Evolutionary conservation across 1,284 basidiomycete species (phyloP).

Genomic region (Meripilus lineatus): DNA sequence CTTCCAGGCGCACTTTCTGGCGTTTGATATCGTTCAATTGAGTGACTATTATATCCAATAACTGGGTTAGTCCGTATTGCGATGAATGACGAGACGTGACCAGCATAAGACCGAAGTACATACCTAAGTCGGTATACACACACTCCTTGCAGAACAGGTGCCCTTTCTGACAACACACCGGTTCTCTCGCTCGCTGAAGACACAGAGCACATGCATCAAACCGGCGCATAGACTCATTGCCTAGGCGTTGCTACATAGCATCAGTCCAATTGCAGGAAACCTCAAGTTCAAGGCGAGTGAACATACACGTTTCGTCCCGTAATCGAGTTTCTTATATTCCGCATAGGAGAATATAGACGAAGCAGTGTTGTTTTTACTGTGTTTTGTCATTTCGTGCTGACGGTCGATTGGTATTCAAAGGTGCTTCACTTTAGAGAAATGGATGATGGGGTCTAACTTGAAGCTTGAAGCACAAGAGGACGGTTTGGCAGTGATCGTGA

Average conservation of each 20-base stretch:
- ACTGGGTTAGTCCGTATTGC: too few relatives aligned
- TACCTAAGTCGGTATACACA: conserved; percentile 70
- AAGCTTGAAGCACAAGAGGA: conserved; percentile 17
- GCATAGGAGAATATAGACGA: conserved; percentile 85
- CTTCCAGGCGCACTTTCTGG: conserved; percentile 73
- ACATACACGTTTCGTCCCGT: conserved; percentile 71
- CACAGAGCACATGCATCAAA: conserved; percentile 88
- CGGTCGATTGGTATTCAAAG: too few relatives aligned
- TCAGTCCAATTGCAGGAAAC: conserved; percentile 14
- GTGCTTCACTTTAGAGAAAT: too few relatives aligned
- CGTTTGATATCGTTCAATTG: conserved; percentile 89
- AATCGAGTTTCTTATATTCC: conserved; percentile 78
- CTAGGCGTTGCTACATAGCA: conserved; percentile 71
- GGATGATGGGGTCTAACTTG: too few relatives aligned
- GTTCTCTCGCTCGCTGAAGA: conserved; percentile 72
- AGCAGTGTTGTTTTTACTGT: conserved; percentile 86
- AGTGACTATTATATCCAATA: conserved; percentile 43
- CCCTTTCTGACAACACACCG: conserved; percentile 77
- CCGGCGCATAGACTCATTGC: conserved; percentile 84
- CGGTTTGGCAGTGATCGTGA: conserved; percentile 17
- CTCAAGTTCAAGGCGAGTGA: not conserved
- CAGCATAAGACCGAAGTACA: conserved; percentile 22
- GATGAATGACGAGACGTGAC: conserved; percentile 6
- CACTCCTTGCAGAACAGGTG: conserved; percentile 93
- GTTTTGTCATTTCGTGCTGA: conserved; percentile 84